Percentiles rank a stretch among this genome's conserved stretches.
phyloP scores from a whole-genome alignment of 2,329 filamentous ascomycete species.

The Cryphonectria parasitica region DNA sequence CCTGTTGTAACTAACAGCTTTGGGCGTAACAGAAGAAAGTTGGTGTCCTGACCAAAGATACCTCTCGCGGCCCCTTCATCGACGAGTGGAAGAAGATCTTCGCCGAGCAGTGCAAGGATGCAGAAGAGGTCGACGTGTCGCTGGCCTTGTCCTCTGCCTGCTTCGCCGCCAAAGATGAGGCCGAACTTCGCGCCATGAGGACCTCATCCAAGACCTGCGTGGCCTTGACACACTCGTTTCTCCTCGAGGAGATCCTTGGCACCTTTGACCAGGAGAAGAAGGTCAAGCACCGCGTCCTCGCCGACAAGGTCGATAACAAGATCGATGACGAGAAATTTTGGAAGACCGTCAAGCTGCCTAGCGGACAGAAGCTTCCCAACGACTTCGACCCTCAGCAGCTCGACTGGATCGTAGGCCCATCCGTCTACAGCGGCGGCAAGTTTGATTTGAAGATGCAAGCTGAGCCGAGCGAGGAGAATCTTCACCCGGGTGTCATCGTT shows the following conservation, averaged over 20 bases:
- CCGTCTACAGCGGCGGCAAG: constrained; percentile 92
- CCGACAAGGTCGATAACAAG: constrained; percentile 87
- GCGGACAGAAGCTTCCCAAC: constrained; percentile 74
- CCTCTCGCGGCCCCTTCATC: constrained; percentile 83
- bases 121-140: constrained; percentile 87
- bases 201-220: constrained; percentile 94
- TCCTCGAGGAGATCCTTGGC: constrained; percentile 97
- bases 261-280: constrained; percentile 97
- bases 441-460: constrained; percentile 85
- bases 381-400: constrained; percentile 88
- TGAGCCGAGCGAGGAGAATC: constrained; percentile 77
- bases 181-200: constrained; percentile 89
- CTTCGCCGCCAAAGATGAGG: constrained; percentile 92
- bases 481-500: constrained; percentile 93
- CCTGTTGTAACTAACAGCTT: constrained; percentile 6
- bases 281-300: constrained; percentile 84
- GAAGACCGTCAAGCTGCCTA: constrained; percentile 73
- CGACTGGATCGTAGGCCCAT: constrained; percentile 90
- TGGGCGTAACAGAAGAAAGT: constrained; percentile 73
- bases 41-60: constrained; percentile 83
- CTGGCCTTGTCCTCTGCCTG: constrained; percentile 79
- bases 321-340: constrained; percentile 95
- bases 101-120: constrained; percentile 76
- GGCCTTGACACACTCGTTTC: constrained; percentile 92
- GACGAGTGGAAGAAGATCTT: constrained; percentile 94